A percentile compares a stretch with the other conserved stretches of the same genome.
These are phyloP conservation scores for Talaromyces adpressus DNA, from an alignment of 495 filamentous ascomycete genomes.

Conservation along the genomic window DNA sequence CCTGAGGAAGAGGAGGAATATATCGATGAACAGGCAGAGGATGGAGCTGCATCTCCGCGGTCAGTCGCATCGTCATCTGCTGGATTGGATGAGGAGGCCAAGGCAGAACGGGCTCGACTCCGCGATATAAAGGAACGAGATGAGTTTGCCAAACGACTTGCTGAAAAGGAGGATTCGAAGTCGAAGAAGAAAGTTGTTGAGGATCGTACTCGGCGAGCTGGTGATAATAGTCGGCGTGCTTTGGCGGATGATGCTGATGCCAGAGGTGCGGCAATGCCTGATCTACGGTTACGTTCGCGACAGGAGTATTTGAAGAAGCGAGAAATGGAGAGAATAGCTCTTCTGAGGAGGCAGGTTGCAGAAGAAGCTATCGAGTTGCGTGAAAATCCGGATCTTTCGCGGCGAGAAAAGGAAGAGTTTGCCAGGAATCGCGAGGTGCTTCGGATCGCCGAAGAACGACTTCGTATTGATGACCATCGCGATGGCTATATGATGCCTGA, in stretches of 20 bases:
- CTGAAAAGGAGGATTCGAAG: constrained; percentile 59
- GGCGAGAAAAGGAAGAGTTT: constrained; percentile 83
- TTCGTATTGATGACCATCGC: constrained; percentile 82
- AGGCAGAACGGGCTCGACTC: constrained; percentile 47
- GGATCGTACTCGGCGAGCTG: constrained; percentile 53
- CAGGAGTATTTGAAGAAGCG: constrained; percentile 93
- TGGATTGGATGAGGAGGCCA: constrained; percentile 55
- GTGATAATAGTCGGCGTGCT: constrained; percentile 50
- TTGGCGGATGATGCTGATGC: constrained; percentile 59
- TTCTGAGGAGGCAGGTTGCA: constrained; percentile 83
- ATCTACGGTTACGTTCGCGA: constrained; percentile 72
- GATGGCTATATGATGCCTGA: constrained; percentile 94
- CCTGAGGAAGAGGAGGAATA: constrained; percentile 31
- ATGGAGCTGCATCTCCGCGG: constrained; percentile 38
- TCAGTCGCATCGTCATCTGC: constrained; percentile 29
- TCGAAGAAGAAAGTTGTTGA: constrained; percentile 75
- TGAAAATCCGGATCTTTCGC: constrained; percentile 66
- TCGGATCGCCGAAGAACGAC: constrained; percentile 77
- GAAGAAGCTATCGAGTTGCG: constrained; percentile 82
- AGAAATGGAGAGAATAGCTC: constrained; percentile 73
- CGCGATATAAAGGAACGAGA: constrained; percentile 65
- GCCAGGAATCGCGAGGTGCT: constrained; percentile 83
- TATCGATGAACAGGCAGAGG: constrained; percentile 31
- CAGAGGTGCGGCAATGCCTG: constrained; percentile 59
- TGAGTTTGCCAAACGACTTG: constrained; percentile 67